These are phyloP conservation scores for Cyathus olla DNA, from an alignment of 1,284 basidiomycete species.

Conservation along the genomic window DNA sequence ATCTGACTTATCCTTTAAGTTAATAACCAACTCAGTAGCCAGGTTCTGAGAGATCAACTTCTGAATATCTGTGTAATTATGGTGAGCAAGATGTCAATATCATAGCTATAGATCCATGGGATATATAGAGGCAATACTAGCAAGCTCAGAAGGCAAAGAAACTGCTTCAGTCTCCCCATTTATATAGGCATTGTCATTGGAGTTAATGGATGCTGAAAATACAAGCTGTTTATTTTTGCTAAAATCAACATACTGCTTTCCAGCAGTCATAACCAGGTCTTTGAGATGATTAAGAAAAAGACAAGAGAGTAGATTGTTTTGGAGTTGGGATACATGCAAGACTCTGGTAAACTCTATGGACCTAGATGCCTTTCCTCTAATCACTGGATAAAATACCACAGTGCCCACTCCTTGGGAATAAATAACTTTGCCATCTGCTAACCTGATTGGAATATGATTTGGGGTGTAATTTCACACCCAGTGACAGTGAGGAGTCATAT, in stretches of 20 bases:
- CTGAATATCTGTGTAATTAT: conserved; percentile 5
- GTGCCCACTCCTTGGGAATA: conserved; percentile 39
- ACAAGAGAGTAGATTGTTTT: conserved; percentile 41
- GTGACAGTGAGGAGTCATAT: conserved; percentile 46
- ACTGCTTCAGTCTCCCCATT: conserved; percentile 1
- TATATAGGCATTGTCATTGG: not conserved
- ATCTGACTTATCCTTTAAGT: conserved; percentile 13
- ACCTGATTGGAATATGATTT: conserved; percentile 23
- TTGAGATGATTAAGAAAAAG: conserved; percentile 23
- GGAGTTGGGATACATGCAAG: conserved; percentile 43
- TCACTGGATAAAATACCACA: conserved; percentile 38
- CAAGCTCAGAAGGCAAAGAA: not conserved
- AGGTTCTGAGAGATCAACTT: conserved; percentile 1
- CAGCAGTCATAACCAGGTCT: conserved; percentile 13
- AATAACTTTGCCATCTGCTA: conserved; percentile 22
- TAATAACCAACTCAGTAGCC: not conserved
- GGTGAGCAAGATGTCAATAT: conserved; percentile 36
- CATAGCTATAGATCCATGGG: conserved; percentile 27
- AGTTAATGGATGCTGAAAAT: not conserved
- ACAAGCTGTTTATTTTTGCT: not conserved
- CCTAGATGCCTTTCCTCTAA: conserved; percentile 15
- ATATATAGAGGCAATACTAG: not conserved
- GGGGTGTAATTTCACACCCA: conserved; percentile 41
- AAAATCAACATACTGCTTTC: conserved; percentile 7
- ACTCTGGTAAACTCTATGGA: conserved; percentile 38